Percentiles rank a stretch among this genome's conserved stretches.
phyloP scores from a whole-genome alignment of 2,329 filamentous ascomycete genomes.

The Stemphylium vesicarium region DNA sequence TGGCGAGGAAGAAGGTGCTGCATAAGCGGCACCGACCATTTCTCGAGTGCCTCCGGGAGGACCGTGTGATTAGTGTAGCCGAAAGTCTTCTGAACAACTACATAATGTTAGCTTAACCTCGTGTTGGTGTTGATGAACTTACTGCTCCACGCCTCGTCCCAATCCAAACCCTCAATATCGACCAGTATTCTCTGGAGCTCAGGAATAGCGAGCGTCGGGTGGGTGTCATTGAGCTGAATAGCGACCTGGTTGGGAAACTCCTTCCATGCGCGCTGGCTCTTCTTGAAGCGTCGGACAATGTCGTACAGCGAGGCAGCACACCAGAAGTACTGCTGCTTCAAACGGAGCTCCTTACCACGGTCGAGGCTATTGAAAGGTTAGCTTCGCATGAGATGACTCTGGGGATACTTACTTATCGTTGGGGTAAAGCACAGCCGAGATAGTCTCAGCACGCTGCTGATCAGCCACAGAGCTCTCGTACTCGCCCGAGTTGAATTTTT shows the following conservation, averaged over 20 bases:
- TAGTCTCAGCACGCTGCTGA: conserved; percentile 97
- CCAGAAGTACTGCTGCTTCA: conserved; percentile 99
- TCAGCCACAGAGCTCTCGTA: conserved; percentile 99
- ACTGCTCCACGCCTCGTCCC: conserved; percentile 89
- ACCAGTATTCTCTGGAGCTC: conserved; percentile 92
- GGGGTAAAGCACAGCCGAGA: conserved; percentile 95
- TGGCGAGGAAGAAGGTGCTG: conserved; percentile 94
- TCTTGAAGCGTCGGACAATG: conserved; percentile 98
- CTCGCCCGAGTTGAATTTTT: conserved; percentile 98
- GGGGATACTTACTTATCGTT: conserved; percentile 74
- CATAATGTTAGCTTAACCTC: conserved; percentile 17
- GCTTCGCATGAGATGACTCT: not conserved
- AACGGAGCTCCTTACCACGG: conserved; percentile 90
- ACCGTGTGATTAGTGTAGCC: conserved; percentile 99
- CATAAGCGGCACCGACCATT: conserved; percentile 93
- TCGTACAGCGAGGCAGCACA: conserved; percentile 95
- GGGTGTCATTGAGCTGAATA: conserved; percentile 97
- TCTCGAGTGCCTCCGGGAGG: conserved; percentile 94
- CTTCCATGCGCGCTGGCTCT: conserved; percentile 86
- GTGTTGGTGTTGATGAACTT: conserved; percentile 41
- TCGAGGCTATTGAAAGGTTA: conserved; percentile 64
- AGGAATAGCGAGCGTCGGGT: conserved; percentile 94
- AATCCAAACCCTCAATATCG: conserved; percentile 88
- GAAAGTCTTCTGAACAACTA: conserved; percentile 67
- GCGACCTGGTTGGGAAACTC: conserved; percentile 95